Percentiles rank a stretch among this genome's conserved stretches.
These are phyloP conservation scores for Epichloe festucae DNA, from an alignment of 2,329 filamentous ascomycete species.

Conservation along the genomic window DNA sequence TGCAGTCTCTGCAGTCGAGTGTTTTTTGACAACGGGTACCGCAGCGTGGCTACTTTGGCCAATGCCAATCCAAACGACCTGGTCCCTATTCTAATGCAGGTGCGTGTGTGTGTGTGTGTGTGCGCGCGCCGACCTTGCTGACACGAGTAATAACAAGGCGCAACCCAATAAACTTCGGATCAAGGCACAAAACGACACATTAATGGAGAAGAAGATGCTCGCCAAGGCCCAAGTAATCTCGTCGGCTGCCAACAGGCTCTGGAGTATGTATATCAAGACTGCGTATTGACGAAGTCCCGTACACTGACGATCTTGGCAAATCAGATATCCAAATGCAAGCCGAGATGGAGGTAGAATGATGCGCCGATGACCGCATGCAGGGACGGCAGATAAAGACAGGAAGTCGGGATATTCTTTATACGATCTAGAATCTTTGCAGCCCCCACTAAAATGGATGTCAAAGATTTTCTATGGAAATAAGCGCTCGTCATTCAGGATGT, in stretches of 20 bases:
- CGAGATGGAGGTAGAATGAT: slow-evolving; percentile 32
- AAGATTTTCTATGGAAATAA: too few species aligned
- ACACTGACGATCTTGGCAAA: not conserved
- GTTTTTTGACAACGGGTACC: slow-evolving; percentile 67
- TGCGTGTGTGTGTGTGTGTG: slow-evolving; percentile 16
- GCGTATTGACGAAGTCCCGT: not conserved
- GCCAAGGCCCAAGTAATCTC: slow-evolving; percentile 56
- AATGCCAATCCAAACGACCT: slow-evolving; percentile 56
- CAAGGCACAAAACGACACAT: slow-evolving; percentile 40
- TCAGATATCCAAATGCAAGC: slow-evolving; percentile 38
- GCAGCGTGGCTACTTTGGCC: slow-evolving; percentile 52
- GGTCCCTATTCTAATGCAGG: slow-evolving; percentile 59
- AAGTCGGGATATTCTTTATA: not conserved
- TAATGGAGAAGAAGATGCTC: slow-evolving; percentile 50
- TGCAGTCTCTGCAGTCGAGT: slow-evolving; percentile 27
- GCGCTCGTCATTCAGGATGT: too few species aligned
- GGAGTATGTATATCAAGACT: slow-evolving; percentile 36
- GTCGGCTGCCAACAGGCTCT: slow-evolving; percentile 54
- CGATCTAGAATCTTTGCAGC: not conserved
- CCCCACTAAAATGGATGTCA: too few species aligned
- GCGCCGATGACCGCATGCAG: not conserved
- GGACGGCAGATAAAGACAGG: not conserved
- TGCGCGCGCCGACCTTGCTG: not conserved
- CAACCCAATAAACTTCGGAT: slow-evolving; percentile 52
- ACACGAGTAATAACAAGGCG: slow-evolving; percentile 28